Percentiles rank a stretch among this genome's conserved stretches.
Evolutionary conservation across 768 basidiomycete genomes (phyloP).

Genomic region (Astraeus odoratus): DNA sequence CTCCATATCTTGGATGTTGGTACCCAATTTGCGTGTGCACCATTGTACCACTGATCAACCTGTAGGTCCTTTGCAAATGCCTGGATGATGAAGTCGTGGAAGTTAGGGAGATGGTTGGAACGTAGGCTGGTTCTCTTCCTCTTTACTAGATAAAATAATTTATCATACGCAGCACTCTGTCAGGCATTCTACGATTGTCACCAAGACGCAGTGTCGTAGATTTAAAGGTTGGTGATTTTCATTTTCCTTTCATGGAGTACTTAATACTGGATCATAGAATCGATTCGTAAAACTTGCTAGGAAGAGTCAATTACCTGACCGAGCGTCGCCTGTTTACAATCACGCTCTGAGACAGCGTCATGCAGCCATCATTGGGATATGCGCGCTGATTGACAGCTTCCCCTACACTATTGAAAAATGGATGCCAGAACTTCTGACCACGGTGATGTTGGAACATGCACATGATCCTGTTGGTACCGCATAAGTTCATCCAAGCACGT

Average conservation of each 20-base stretch:
- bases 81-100: slow-evolving; percentile 84
- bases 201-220: slow-evolving; percentile 70
- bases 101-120: slow-evolving; percentile 84
- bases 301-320: slow-evolving; percentile 56
- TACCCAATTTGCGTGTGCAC: neutral
- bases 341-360: slow-evolving; percentile 72
- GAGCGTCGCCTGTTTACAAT: slow-evolving; percentile 61
- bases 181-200: slow-evolving; percentile 76
- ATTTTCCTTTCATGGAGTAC: slow-evolving; percentile 1
- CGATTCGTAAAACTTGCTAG: slow-evolving; percentile 75
- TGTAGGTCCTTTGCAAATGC: slow-evolving; percentile 69
- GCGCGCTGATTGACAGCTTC: slow-evolving; percentile 86
- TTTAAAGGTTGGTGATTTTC: slow-evolving; percentile 45
- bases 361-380: slow-evolving; percentile 83
- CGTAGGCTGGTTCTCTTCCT: slow-evolving; percentile 40
- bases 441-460: slow-evolving; percentile 72
- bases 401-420: slow-evolving; percentile 91
- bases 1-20: slow-evolving; percentile 74
- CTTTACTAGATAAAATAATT: slow-evolving; percentile 11
- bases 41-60: neutral
- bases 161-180: slow-evolving; percentile 49
- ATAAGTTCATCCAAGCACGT: neutral
- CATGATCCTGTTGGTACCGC: slow-evolving; percentile 63
- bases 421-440: slow-evolving; percentile 80
- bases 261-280: slow-evolving; percentile 35